Evolutionary conservation across 345 rosid genomes (phyloP).

Genomic region (Euphorbia pulcherrima): DNA sequence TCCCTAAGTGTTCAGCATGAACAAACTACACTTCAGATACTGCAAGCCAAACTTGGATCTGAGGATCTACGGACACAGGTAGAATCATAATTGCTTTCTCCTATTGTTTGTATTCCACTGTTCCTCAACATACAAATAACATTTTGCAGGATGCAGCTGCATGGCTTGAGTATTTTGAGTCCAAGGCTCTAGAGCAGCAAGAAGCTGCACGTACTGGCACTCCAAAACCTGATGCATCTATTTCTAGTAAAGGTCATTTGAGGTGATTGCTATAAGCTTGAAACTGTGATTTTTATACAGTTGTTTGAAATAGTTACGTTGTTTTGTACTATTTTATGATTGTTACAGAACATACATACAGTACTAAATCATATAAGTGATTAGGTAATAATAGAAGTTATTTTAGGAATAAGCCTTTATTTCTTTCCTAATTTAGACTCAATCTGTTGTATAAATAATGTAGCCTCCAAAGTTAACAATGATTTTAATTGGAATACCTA

Average conservation of each 20-base stretch:
- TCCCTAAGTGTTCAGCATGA: slow-evolving; percentile 37
- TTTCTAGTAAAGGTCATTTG: slow-evolving; percentile 37
- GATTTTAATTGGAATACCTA: neutral
- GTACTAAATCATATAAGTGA: no score
- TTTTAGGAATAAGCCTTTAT: no score
- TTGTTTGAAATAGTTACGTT: neutral
- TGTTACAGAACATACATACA: no score
- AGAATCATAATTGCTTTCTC: neutral
- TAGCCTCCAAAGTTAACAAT: no score
- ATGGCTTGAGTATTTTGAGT: slow-evolving; percentile 38
- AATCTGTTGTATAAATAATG: no score
- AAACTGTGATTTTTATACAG: neutral
- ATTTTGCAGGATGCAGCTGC: slow-evolving; percentile 35
- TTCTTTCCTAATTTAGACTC: no score
- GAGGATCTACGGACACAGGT: slow-evolving; percentile 39
- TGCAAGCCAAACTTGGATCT: slow-evolving; percentile 35
- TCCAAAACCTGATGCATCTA: slow-evolving; percentile 37
- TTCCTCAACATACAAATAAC: neutral
- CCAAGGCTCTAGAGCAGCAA: slow-evolving; percentile 36
- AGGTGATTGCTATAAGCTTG: slow-evolving; percentile 20
- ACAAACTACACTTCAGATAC: slow-evolving; percentile 34
- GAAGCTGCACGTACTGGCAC: slow-evolving; percentile 39
- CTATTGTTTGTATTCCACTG: neutral
- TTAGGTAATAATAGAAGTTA: no score
- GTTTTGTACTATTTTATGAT: neutral